phyloP scores from a whole-genome alignment of 2,329 filamentous ascomycete genomes.

The Periconia macrospinosa region DNA sequence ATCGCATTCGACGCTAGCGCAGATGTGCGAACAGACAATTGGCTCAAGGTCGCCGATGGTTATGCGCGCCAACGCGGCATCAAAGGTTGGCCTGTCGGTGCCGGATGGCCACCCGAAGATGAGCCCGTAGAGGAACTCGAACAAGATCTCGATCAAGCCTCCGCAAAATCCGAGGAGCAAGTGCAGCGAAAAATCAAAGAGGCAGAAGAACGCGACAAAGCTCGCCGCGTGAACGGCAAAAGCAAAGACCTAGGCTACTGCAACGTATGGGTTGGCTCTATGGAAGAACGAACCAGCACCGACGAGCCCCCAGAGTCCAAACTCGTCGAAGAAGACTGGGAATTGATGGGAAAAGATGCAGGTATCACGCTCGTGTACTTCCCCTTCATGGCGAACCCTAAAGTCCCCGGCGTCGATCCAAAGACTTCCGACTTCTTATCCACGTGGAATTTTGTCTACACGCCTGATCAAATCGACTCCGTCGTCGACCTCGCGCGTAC shows the following conservation, averaged over 20 bases:
- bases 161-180: slow-evolving; percentile 62
- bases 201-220: slow-evolving; percentile 48
- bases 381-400: slow-evolving; percentile 81
- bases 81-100: slow-evolving; percentile 90
- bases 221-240: slow-evolving; percentile 32
- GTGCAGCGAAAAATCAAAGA: slow-evolving; percentile 65
- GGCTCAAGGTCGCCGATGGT: slow-evolving; percentile 91
- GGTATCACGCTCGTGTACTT: slow-evolving; percentile 91
- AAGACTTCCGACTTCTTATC: slow-evolving; percentile 81
- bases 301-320: slow-evolving; percentile 58
- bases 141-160: slow-evolving; percentile 68
- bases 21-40: slow-evolving; percentile 92
- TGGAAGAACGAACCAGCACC: slow-evolving; percentile 66
- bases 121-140: slow-evolving; percentile 63
- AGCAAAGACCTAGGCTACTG: slow-evolving; percentile 74
- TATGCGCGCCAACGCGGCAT: slow-evolving; percentile 88
- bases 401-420: slow-evolving; percentile 80
- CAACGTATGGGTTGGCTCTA: slow-evolving; percentile 92
- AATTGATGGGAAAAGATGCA: slow-evolving; percentile 74
- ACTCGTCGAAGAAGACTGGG: slow-evolving; percentile 62
- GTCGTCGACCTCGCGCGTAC: slow-evolving; percentile 80
- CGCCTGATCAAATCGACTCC: slow-evolving; percentile 82
- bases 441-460: slow-evolving; percentile 99
- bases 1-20: slow-evolving; percentile 94
- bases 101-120: slow-evolving; percentile 80